Evolutionary conservation across 352 stramenopile genomes (phyloP).

Genomic region (Peronosclerospora sorghi): DNA sequence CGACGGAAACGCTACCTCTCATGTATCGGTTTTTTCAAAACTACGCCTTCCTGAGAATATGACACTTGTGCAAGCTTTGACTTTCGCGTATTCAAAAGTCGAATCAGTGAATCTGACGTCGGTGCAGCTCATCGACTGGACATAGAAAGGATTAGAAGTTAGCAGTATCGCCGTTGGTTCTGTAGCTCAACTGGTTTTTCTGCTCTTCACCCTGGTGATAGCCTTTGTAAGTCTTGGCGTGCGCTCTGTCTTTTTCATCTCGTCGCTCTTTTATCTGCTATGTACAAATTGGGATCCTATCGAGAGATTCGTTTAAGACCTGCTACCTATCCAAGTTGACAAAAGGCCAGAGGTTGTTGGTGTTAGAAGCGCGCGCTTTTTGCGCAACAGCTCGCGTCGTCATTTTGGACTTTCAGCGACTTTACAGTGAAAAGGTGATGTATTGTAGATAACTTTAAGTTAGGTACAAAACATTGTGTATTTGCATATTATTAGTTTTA

Average conservation of each 20-base stretch:
- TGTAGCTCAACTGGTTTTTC: constrained; percentile 67
- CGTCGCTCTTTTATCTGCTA: constrained; percentile 78
- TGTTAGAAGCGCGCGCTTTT: no score
- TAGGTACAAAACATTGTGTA: no score
- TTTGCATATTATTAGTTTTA: no score
- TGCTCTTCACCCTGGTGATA: constrained; percentile 67
- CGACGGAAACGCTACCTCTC: constrained; percentile 40
- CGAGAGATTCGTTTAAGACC: constrained; percentile 68
- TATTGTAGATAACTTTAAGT: no score
- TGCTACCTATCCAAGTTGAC: constrained; percentile 62
- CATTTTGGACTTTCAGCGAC: no score
- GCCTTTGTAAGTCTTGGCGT: constrained; percentile 81
- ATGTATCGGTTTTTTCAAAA: constrained; percentile 35
- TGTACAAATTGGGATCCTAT: constrained; percentile 83
- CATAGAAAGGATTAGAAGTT: constrained; percentile 71
- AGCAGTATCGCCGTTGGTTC: constrained; percentile 75
- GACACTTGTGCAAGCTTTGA: constrained; percentile 63
- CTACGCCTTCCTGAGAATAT: constrained; percentile 70
- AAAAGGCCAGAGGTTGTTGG: constrained; percentile 60
- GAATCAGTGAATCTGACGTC: constrained; percentile 79
- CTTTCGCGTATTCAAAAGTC: constrained; percentile 74
- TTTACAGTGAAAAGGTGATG: no score
- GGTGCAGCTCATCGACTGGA: constrained; percentile 79
- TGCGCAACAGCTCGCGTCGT: no score
- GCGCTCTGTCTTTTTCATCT: constrained; percentile 82